phyloP scores from a whole-genome alignment of 345 rosid species.

The Gossypium raimondii region DNA sequence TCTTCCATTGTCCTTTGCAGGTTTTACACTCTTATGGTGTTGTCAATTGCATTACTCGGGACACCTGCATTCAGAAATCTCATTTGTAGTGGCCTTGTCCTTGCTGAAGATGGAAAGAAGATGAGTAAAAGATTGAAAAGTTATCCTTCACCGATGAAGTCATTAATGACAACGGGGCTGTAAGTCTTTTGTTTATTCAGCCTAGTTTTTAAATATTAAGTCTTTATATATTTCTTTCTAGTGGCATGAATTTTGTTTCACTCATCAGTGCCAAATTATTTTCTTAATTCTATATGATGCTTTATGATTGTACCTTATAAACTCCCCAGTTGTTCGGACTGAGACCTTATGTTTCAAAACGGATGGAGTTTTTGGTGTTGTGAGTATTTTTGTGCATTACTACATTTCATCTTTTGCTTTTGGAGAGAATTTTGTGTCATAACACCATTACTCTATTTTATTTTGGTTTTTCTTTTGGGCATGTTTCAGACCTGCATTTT shows the following conservation, averaged over 20 bases:
- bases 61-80: slow-evolving; percentile 93
- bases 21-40: slow-evolving; percentile 98
- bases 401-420: slow-evolving; percentile 10
- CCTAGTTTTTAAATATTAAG: background rate
- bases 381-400: slow-evolving; percentile 40
- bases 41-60: slow-evolving; percentile 92
- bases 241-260: slow-evolving; percentile 1
- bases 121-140: slow-evolving; percentile 88
- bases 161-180: slow-evolving; percentile 91
- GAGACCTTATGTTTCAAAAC: slow-evolving; percentile 89
- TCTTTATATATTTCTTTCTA: background rate
- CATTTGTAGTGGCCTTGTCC: slow-evolving; percentile 95
- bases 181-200: slow-evolving; percentile 35
- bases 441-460: slow-evolving; percentile 5
- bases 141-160: slow-evolving; percentile 87
- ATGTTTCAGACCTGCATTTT: background rate
- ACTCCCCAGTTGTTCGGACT: slow-evolving; percentile 98
- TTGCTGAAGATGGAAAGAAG: slow-evolving; percentile 98
- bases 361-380: slow-evolving; percentile 90
- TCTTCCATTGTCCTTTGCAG: slow-evolving; percentile 26
- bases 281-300: slow-evolving; percentile 62
- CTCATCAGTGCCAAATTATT: background rate
- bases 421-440: slow-evolving; percentile 14
- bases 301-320: slow-evolving; percentile 80
- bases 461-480: background rate